Conservation (phyloP, 1,284 basidiomycete genomes). For the Pholiota adiposa region DNA sequence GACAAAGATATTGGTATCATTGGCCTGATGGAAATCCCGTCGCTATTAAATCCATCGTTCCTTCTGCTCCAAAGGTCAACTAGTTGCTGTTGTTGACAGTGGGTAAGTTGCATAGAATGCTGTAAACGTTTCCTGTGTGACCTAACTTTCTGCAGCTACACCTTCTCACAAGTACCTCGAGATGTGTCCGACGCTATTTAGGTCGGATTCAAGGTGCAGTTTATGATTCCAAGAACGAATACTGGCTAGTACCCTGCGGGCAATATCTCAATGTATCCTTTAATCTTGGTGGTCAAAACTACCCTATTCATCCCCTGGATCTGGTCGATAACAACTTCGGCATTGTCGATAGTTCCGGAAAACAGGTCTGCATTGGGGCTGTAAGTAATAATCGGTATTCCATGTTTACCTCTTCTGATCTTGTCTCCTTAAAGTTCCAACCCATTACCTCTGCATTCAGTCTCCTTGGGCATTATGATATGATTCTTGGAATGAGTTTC, state of each 20-base stretch:
- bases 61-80: slow-evolving; percentile 60
- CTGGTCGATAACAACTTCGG: slow-evolving; percentile 69
- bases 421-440: slow-evolving; percentile 68
- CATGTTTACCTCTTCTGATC: neutral
- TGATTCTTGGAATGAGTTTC: slow-evolving; percentile 83
- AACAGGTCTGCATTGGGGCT: slow-evolving; percentile 66
- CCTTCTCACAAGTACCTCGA: slow-evolving; percentile 67
- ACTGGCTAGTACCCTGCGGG: slow-evolving; percentile 77
- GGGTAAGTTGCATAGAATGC: slow-evolving; percentile 51
- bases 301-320: slow-evolving; percentile 76
- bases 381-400: slow-evolving; percentile 46
- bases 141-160: slow-evolving; percentile 23
- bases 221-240: slow-evolving; percentile 58
- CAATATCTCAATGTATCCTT: slow-evolving; percentile 73
- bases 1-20: slow-evolving; percentile 64
- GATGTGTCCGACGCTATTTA: slow-evolving; percentile 79
- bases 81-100: slow-evolving; percentile 77
- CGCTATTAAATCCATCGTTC: slow-evolving; percentile 65
- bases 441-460: slow-evolving; percentile 81
- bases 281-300: slow-evolving; percentile 68
- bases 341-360: slow-evolving; percentile 57
- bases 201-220: slow-evolving; percentile 76
- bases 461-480: slow-evolving; percentile 75
- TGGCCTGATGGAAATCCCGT: slow-evolving; percentile 75
- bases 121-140: slow-evolving; percentile 11